Base-by-base conservation (phyloP, 257 asterid species). In the Plantago ovata region DNA sequence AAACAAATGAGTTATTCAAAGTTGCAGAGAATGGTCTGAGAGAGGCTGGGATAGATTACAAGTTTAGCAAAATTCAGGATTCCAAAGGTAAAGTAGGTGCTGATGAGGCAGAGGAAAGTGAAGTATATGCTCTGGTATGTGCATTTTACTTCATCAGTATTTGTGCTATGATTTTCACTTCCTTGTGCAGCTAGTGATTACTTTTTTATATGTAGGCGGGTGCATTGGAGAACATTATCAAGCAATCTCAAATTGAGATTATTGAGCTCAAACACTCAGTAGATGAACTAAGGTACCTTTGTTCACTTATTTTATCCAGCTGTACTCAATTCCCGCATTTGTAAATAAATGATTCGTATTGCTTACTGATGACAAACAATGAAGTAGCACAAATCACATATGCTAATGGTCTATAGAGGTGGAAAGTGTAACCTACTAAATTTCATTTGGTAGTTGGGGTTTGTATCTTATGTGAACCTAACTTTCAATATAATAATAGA, bases 161-260 rank as follows among this genome's bases (percentile, higher is more conserved):
- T 13, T 24, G 6, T 42, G 23, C 51, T 38, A 28, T 21, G 36
- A 44, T 45, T 52, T 60, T 56, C 32, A 39, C 16, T 62, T 58
- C 49, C 58, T 64, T 70, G 40, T 52, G 43, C 11, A 36, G 64
- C 63, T 58, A 59, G 40, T 73, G 45, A 69, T 70, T 28, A 53
- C 38, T 72, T 51, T 54, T 60, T 14, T 53, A 66, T 18, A 20
- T 60, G 56, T 72, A 93, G 98, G 98, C 98, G 32, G 85, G 83
- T 78, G 95, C 97, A 3, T 67, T 93, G 73, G 98, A 93, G 76
- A 82, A 84, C 73, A 88, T 89, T 53, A 82, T 93, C 57, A 93
- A 84, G 81, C 97, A 93, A 72, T 82, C 97, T 76, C 98, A 93
- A 80, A 63, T 93, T 69, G 97, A 93, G 85, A 93, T 93, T 69